A percentile compares a stretch with the other conserved stretches of the same genome.
Conservation (phyloP, 805 yeast genomes). For the Lipomyces japonicus region DNA sequence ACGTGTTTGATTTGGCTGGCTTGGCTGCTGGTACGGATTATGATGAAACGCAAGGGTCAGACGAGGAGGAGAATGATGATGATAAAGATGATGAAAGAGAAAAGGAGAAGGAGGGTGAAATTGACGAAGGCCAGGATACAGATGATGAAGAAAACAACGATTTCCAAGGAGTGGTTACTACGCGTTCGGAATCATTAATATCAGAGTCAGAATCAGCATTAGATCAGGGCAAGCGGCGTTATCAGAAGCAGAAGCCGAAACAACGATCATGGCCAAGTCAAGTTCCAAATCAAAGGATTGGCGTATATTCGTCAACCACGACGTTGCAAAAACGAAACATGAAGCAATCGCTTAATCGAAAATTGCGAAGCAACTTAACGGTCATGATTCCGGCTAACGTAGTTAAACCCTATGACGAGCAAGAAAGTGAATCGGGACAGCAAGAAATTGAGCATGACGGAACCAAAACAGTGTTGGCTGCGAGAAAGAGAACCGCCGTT, state of each 20-base stretch:
- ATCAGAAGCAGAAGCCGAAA: background rate
- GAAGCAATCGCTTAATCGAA: too few relatives aligned
- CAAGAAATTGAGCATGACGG: too few relatives aligned
- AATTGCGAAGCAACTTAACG: too few relatives aligned
- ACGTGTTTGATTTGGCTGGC: slow-evolving; percentile 13
- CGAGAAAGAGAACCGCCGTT: too few relatives aligned
- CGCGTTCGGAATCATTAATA: background rate
- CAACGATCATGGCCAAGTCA: too few relatives aligned
- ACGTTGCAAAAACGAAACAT: background rate
- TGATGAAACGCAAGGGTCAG: background rate
- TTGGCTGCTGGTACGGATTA: background rate
- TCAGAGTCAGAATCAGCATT: background rate
- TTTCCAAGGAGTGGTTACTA: background rate
- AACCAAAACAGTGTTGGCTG: too few relatives aligned
- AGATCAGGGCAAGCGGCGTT: background rate
- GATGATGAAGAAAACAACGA: background rate
- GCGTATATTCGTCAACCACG: background rate
- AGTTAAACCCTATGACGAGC: too few relatives aligned
- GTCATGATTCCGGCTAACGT: too few relatives aligned
- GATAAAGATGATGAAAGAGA: background rate
- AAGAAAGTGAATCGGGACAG: too few relatives aligned
- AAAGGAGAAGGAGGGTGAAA: slow-evolving; percentile 1
- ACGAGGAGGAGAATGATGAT: background rate
- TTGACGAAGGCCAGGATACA: background rate
- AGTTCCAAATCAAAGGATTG: background rate